Percentiles rank a stretch among this genome's conserved stretches.
Evolutionary conservation across 2,329 filamentous ascomycete species (phyloP).

Genomic region (Seiridium unicorne): DNA sequence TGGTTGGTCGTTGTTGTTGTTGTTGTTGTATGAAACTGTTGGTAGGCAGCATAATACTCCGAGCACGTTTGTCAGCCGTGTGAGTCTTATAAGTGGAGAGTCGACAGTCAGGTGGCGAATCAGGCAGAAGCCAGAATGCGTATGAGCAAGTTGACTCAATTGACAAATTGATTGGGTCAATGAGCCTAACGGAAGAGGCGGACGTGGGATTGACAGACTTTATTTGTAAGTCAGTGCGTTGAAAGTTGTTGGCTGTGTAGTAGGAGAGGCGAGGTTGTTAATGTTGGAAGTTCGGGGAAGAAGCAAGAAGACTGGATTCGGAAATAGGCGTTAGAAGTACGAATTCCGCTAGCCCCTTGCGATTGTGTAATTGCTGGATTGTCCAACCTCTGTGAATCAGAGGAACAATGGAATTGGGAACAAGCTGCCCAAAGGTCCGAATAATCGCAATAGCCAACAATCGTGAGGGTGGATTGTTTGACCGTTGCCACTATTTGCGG

Average conservation of each 20-base stretch:
- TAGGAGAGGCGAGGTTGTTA: constrained; percentile 1
- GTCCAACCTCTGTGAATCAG: constrained; percentile 4
- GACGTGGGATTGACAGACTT: constrained; percentile 3
- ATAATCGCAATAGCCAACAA: constrained; percentile 2
- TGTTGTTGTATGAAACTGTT: constrained; percentile 12
- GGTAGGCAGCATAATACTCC: constrained; percentile 3
- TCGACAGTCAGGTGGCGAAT: constrained; percentile 22
- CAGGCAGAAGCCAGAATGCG: constrained; percentile 22
- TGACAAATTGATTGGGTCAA: constrained; percentile 7
- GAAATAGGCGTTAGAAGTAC: constrained; percentile 6
- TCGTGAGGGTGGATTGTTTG: constrained; percentile 4
- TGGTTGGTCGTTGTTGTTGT: not conserved
- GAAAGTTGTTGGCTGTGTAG: constrained; percentile 3
- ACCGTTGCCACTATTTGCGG: constrained; percentile 16
- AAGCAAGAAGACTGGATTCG: constrained; percentile 5
- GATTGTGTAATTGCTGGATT: constrained; percentile 5
- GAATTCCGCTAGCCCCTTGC: constrained; percentile 3
- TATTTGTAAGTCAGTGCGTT: constrained; percentile 1
- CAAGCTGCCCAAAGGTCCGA: not conserved
- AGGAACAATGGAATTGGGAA: constrained; percentile 3
- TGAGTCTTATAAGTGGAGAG: constrained; percentile 9
- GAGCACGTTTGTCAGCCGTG: constrained; percentile 24
- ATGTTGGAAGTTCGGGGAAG: constrained; percentile 8
- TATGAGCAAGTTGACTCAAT: constrained; percentile 19
- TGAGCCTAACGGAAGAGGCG: constrained; percentile 13